Evolutionary conservation across 2,329 filamentous ascomycete genomes (phyloP).

Genomic region (Penicillium vulpinum): DNA sequence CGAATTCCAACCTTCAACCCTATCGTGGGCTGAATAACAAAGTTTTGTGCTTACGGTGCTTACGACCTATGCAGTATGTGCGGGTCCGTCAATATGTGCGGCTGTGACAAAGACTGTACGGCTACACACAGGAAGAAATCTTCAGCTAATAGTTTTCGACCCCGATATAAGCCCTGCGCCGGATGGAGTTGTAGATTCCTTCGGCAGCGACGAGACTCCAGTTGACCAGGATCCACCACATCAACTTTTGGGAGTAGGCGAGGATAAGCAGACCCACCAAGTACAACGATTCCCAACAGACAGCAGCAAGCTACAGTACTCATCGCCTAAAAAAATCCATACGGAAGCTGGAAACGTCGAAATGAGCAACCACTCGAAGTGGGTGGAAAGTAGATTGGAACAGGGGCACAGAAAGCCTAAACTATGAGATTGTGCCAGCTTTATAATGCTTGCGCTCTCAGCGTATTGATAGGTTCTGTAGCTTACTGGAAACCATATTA

Average conservation of each 20-base stretch:
- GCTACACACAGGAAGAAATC: background rate
- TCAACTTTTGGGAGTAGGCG: background rate
- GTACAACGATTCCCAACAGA: background rate
- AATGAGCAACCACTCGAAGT: conserved; percentile 1
- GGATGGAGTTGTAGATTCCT: background rate
- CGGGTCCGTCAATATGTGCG: background rate
- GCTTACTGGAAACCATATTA: no score
- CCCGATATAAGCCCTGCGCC: background rate
- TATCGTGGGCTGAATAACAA: no score
- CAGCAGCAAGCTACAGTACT: background rate
- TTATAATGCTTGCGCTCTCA: no score
- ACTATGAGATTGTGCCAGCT: no score
- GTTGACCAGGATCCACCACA: background rate
- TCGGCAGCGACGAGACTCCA: background rate
- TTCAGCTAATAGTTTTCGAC: background rate
- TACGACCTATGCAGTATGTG: background rate
- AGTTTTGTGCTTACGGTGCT: background rate
- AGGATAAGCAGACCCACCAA: background rate
- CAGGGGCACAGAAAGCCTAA: background rate
- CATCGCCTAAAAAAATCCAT: background rate
- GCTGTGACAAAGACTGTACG: background rate
- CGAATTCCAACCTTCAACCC: background rate
- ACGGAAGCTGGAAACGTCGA: background rate
- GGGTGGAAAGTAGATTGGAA: background rate
- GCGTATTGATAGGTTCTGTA: no score